Conservation (phyloP, 2,329 filamentous ascomycete species). For the Paramyrothecium sp. region DNA sequence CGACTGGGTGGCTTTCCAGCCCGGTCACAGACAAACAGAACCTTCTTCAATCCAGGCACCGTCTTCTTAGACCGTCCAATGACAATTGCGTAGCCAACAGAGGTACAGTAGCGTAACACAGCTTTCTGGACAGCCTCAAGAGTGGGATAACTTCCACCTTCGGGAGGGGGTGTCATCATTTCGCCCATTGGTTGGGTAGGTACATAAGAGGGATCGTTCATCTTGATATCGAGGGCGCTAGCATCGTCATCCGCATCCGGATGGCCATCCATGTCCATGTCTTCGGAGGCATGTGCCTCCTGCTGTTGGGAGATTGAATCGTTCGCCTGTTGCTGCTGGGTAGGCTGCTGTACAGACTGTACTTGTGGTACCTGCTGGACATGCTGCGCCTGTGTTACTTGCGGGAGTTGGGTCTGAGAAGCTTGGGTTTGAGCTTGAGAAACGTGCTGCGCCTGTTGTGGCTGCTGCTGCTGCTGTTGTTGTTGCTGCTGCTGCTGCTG, state of each 20-base stretch:
- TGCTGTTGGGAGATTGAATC: constrained; percentile 17
- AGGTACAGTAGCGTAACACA: constrained; percentile 63
- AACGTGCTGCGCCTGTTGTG: constrained; percentile 23
- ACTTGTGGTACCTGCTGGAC: constrained; percentile 18
- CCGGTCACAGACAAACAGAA: constrained; percentile 65
- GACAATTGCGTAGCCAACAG: constrained; percentile 66
- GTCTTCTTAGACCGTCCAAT: constrained; percentile 69
- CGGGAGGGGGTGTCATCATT: constrained; percentile 62
- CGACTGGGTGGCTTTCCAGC: constrained; percentile 61
- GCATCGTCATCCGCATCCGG: constrained; percentile 44
- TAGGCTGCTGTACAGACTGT: constrained; percentile 25
- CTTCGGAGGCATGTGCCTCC: constrained; percentile 42
- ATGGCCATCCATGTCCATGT: constrained; percentile 53
- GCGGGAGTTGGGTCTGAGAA: constrained; percentile 15
- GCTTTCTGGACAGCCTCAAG: constrained; percentile 64
- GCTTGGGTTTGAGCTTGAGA: constrained; percentile 1
- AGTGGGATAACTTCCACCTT: constrained; percentile 63
- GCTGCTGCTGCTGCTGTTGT: constrained; percentile 20
- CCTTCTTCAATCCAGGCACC: constrained; percentile 65
- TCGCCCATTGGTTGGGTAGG: constrained; percentile 54
- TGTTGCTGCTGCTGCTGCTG: constrained; percentile 25
- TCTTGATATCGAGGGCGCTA: constrained; percentile 44
- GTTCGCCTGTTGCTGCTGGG: constrained; percentile 30
- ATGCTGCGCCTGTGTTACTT: constrained; percentile 21
- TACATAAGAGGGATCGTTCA: constrained; percentile 49